Percentiles rank a stretch among this genome's conserved stretches.
phyloP scores from a whole-genome alignment of 1,284 basidiomycete genomes.

The Lignosus rhinocerotis region DNA sequence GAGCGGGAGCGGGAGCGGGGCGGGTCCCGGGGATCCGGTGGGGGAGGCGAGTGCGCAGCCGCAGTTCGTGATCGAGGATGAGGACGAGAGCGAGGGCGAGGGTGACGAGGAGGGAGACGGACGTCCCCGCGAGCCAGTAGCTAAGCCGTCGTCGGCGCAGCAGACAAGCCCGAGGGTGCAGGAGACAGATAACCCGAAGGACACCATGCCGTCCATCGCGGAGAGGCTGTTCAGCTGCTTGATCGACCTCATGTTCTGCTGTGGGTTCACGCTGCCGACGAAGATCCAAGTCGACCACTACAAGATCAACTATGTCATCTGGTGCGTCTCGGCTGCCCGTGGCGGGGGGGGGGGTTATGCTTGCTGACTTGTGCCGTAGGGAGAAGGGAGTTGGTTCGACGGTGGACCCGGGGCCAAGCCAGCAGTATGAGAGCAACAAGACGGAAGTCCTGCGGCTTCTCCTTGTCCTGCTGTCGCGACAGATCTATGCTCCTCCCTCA shows the following conservation, averaged over 20 bases:
- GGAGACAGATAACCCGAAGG: slow-evolving; percentile 37
- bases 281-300: slow-evolving; percentile 77
- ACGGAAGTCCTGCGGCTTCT: slow-evolving; percentile 85
- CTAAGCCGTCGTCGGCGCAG: slow-evolving; percentile 13
- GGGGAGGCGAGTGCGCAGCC: slow-evolving; percentile 38
- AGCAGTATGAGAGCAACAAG: slow-evolving; percentile 78
- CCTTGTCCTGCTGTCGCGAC: slow-evolving; percentile 81
- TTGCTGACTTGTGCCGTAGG: slow-evolving; percentile 47
- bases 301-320: slow-evolving; percentile 86
- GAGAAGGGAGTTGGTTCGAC: slow-evolving; percentile 90
- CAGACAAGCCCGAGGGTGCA: slow-evolving; percentile 21
- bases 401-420: slow-evolving; percentile 64
- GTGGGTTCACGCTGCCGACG: slow-evolving; percentile 85
- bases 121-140: slow-evolving; percentile 35
- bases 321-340: slow-evolving; percentile 45
- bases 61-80: slow-evolving; percentile 85
- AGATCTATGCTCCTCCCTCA: slow-evolving; percentile 79
- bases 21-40: slow-evolving; percentile 19
- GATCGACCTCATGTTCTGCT: slow-evolving; percentile 87
- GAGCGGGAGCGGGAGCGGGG: slow-evolving; percentile 28
- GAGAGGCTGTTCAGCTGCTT: slow-evolving; percentile 78
- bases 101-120: slow-evolving; percentile 72
- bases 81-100: slow-evolving; percentile 50
- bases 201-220: slow-evolving; percentile 69
- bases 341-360: too few relatives aligned